Base-by-base conservation (phyloP, 805 yeast species). In the Candida nanaspora region DNA sequence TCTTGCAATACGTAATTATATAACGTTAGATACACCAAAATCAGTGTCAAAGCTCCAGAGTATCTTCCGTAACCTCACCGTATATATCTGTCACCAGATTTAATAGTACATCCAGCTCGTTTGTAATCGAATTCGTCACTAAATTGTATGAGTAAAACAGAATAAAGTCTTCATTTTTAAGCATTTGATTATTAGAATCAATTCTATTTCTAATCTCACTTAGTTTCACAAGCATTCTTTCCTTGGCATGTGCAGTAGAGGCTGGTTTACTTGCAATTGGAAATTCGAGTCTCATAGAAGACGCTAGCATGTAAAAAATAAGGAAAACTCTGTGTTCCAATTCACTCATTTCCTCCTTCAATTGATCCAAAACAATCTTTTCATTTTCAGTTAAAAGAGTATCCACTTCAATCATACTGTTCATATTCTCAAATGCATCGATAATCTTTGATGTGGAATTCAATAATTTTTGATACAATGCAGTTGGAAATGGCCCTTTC, bases 231-330 rank as follows among this genome's bases (percentile, higher is more conserved):
- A 85, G 66, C 65, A 86, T 67, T 27, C 88, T 59, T 45, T 80
- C 86, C 49, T 80, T 75, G 0, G 93, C 81, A 53, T 81, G 84
- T 33, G 76, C 84, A 0, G 87, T 81, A 0, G 86, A 78, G 0
- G 93, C 91, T 1, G 89, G 81, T 48, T 79, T 80, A 20, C 72
- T 75, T 0, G 95, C 94, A 20, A 86, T 55, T 2, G 95, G 95
- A 42, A 84, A 76, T 3, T 88, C 87, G 9, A 86, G 63, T 33
- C 77, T 72, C 64, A 86, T 67, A 0, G 94, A 83, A 10, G 91
- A 78, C 2, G 94, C 79, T 14, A 82, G 62, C 82, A 80, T 80
- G 62, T 86, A 86, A 55, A 86, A 86, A 6, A 82, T 77, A 44
- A 86, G 62, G 47, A 86, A 86, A 2, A 86, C 74, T 16, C 91